Evolutionary conservation across 2,329 filamentous ascomycete species (phyloP).

Genomic region (Graphilbum ipis-grandicollis): DNA sequence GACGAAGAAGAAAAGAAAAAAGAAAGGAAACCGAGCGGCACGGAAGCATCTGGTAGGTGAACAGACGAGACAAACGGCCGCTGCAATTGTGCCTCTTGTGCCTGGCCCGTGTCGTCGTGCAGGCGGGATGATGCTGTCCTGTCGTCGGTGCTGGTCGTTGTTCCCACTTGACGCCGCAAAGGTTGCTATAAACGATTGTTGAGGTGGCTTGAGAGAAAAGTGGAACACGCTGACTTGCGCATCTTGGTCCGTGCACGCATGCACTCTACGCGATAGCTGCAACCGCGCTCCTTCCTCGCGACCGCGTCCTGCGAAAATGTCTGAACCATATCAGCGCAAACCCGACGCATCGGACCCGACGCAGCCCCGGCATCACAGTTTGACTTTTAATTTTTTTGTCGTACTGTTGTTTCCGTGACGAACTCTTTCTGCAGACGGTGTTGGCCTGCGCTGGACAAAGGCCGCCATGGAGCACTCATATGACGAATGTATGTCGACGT

Average conservation of each 20-base stretch:
- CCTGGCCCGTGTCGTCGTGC: too few relatives aligned
- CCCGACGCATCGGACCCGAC: too few relatives aligned
- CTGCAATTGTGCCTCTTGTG: too few relatives aligned
- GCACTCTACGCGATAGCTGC: conserved; percentile 4
- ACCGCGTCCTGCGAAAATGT: conserved; percentile 3
- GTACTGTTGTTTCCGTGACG: too few relatives aligned
- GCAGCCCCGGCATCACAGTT: too few relatives aligned
- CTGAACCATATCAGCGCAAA: too few relatives aligned
- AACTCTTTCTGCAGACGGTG: too few relatives aligned
- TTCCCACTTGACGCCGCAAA: too few relatives aligned
- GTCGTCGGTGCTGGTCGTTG: too few relatives aligned
- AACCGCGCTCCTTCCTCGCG: conserved; percentile 3
- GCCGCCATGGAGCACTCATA: conserved; percentile 6
- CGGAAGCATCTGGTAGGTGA: neutral
- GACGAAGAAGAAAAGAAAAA: neutral
- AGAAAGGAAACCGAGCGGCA: neutral
- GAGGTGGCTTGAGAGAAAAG: conserved; percentile 2
- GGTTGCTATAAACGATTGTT: conserved; percentile 2
- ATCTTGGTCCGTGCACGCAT: conserved; percentile 2
- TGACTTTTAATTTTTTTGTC: too few relatives aligned
- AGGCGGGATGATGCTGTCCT: too few relatives aligned
- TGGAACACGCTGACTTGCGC: neutral
- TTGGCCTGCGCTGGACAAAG: too few relatives aligned
- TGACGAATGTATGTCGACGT: conserved; percentile 5
- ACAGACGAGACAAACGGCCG: neutral